Percentiles rank a stretch among this genome's conserved stretches.
Evolutionary conservation across 116 monocot species (phyloP).

Genomic region (Posidonia oceanica): DNA sequence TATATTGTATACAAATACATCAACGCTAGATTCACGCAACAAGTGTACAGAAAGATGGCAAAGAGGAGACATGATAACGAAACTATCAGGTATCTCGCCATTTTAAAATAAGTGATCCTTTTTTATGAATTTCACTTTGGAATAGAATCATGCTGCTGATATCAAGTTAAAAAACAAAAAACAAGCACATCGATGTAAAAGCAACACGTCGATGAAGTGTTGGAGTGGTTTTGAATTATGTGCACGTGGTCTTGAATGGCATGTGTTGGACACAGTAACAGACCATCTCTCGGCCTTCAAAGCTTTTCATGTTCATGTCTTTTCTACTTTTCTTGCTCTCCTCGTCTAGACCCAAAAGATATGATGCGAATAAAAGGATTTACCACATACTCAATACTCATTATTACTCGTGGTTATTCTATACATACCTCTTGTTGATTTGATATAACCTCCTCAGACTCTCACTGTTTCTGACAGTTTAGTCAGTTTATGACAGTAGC

Average conservation of each 20-base stretch:
- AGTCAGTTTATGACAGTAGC: too few relatives aligned
- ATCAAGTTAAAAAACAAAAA: too few relatives aligned
- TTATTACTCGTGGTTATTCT: background rate
- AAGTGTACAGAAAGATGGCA: too few relatives aligned
- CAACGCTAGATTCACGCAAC: too few relatives aligned
- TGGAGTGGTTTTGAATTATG: background rate
- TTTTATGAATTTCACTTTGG: too few relatives aligned
- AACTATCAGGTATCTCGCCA: too few relatives aligned
- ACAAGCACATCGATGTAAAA: too few relatives aligned
- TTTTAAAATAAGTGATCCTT: too few relatives aligned
- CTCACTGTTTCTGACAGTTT: too few relatives aligned
- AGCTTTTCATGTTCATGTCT: background rate
- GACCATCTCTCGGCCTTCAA: background rate
- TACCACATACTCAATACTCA: background rate
- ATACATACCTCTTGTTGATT: background rate
- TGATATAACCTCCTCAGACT: background rate
- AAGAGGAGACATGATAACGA: too few relatives aligned
- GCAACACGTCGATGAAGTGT: background rate
- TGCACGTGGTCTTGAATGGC: background rate
- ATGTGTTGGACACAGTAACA: background rate
- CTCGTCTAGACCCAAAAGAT: background rate
- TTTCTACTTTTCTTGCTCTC: background rate
- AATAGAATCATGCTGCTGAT: too few relatives aligned
- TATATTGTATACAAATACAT: too few relatives aligned
- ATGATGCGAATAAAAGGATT: background rate